phyloP scores from a whole-genome alignment of 2,329 filamentous ascomycete genomes.

The Leptodontidium sp. region DNA sequence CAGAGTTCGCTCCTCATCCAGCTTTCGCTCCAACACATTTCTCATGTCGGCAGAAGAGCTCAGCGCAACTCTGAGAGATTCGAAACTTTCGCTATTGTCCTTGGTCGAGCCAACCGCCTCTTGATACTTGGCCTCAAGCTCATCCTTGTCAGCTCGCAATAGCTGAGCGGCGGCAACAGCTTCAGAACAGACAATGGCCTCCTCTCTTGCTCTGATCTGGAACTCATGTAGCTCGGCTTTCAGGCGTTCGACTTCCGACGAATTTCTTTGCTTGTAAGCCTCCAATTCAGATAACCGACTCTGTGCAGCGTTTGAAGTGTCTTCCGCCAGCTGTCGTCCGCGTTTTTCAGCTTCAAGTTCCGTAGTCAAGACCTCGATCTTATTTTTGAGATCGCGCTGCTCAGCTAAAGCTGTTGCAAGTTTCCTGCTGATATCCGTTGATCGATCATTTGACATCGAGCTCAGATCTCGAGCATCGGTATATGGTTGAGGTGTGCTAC shows the following conservation, averaged over 20 bases:
- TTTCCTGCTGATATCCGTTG: conserved; percentile 79
- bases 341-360: conserved; percentile 85
- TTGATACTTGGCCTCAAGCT: conserved; percentile 73
- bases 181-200: conserved; percentile 79
- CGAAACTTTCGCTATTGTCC: conserved; percentile 75
- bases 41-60: conserved; percentile 81
- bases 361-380: conserved; percentile 70
- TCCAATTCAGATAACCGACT: conserved; percentile 86
- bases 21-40: conserved; percentile 77
- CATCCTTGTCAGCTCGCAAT: conserved; percentile 85
- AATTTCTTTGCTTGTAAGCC: conserved; percentile 81
- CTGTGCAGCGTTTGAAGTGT: conserved; percentile 83
- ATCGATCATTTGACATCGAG: conserved; percentile 64
- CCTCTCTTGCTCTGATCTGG: conserved; percentile 81
- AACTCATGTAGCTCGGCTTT: conserved; percentile 84
- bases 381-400: conserved; percentile 83
- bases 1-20: conserved; percentile 82
- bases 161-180: conserved; percentile 77
- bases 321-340: conserved; percentile 85
- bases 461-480: conserved; percentile 67
- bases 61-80: conserved; percentile 79
- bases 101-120: conserved; percentile 72
- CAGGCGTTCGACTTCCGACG: conserved; percentile 84
- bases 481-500: conserved; percentile 66
- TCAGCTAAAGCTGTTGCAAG: conserved; percentile 81